Evolutionary conservation across 345 rosid species (phyloP).

Genomic region (Acer yangbiense): DNA sequence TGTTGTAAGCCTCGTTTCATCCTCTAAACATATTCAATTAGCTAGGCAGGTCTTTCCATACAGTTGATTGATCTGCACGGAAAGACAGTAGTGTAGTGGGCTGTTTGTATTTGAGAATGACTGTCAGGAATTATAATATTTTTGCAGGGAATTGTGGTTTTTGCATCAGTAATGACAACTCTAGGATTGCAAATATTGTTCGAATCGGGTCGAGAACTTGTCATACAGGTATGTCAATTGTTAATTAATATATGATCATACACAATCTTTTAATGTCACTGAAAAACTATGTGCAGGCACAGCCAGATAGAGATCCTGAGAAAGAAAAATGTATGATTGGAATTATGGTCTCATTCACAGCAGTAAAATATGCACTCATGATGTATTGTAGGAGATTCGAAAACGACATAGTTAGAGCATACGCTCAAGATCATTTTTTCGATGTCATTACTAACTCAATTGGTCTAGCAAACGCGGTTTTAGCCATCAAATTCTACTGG

Average conservation of each 20-base stretch:
- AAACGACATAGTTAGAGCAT: slow-evolving; percentile 48
- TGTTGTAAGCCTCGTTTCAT: slow-evolving; percentile 47
- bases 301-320: slow-evolving; percentile 47
- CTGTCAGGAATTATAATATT: background rate
- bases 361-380: slow-evolving; percentile 40
- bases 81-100: too few species aligned
- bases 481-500: slow-evolving; percentile 52
- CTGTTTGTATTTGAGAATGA: too few species aligned
- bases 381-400: slow-evolving; percentile 45
- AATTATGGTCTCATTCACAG: slow-evolving; percentile 52
- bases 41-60: background rate
- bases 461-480: slow-evolving; percentile 48
- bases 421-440: slow-evolving; percentile 57
- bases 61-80: background rate
- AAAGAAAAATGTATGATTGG: slow-evolving; percentile 64
- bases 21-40: too few species aligned
- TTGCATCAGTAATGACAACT: slow-evolving; percentile 61
- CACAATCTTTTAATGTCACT: background rate
- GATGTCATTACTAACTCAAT: slow-evolving; percentile 59
- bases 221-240: slow-evolving; percentile 31
- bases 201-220: slow-evolving; percentile 55
- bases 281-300: slow-evolving; percentile 28
- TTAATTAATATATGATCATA: background rate
- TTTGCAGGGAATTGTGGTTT: slow-evolving; percentile 54
- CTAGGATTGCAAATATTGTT: slow-evolving; percentile 57